Conservation (phyloP, 768 basidiomycete species). For the Auriscalpium vulgare region DNA sequence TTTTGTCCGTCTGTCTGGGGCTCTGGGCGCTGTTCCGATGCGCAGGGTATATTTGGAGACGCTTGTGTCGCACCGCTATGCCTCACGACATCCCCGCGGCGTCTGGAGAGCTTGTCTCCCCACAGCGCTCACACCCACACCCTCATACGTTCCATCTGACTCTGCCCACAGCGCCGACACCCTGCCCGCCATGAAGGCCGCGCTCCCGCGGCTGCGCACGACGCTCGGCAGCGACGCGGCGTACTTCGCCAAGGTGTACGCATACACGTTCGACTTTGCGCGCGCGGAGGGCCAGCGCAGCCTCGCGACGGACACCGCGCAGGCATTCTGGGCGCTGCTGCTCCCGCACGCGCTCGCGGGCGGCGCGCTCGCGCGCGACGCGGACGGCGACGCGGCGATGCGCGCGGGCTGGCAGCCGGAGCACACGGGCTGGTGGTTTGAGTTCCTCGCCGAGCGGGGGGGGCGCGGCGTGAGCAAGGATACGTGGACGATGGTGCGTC, state of each 20-base stretch:
- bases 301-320: conserved; percentile 69
- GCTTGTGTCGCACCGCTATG: too few relatives aligned
- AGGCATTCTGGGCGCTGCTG: conserved; percentile 73
- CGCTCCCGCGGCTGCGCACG: conserved; percentile 45
- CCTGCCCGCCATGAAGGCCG: conserved; percentile 48
- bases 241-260: conserved; percentile 76
- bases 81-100: too few relatives aligned
- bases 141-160: not conserved
- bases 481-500: conserved; percentile 78
- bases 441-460: conserved; percentile 59
- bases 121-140: not conserved
- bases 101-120: too few relatives aligned
- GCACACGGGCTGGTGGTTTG: conserved; percentile 69
- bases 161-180: conserved; percentile 48
- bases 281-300: conserved; percentile 71
- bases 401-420: conserved; percentile 51
- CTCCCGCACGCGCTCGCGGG: conserved; percentile 63
- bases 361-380: conserved; percentile 50
- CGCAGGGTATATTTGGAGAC: too few relatives aligned
- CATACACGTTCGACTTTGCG: conserved; percentile 75
- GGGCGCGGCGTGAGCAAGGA: conserved; percentile 80
- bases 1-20: not conserved
- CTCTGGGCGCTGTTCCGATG: too few relatives aligned
- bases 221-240: conserved; percentile 54
- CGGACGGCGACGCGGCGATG: conserved; percentile 33